Conservation (phyloP, 1,139 yeast species). For the Yamadazyma diddensiae region DNA sequence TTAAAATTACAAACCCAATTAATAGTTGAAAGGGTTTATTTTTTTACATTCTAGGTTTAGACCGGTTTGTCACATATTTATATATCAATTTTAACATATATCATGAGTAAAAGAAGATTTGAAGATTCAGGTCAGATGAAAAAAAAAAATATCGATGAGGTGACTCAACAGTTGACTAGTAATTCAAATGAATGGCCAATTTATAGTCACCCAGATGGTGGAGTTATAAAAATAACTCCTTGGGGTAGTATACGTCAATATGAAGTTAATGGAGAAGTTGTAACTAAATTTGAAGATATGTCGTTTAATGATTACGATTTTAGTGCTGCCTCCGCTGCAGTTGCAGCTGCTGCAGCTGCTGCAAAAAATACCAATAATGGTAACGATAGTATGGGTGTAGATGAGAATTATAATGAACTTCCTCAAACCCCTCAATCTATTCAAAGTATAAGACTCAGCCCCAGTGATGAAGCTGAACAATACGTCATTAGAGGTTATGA, state of each 20-base stretch:
- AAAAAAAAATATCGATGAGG: constrained; percentile 25
- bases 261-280: constrained; percentile 31
- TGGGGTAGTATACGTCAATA: constrained; percentile 50
- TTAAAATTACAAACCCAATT: neutral
- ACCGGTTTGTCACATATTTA: neutral
- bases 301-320: constrained; percentile 35
- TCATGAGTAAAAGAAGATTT: constrained; percentile 25
- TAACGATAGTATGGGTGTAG: constrained; percentile 1
- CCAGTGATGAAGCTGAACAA: constrained; percentile 39
- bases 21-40: no score
- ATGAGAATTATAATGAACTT: constrained; percentile 18
- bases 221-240: constrained; percentile 60
- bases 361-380: constrained; percentile 4
- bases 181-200: constrained; percentile 55
- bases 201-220: constrained; percentile 64
- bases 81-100: constrained; percentile 1
- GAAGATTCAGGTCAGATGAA: constrained; percentile 21
- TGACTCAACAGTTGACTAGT: constrained; percentile 20
- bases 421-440: constrained; percentile 41
- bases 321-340: constrained; percentile 6
- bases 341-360: constrained; percentile 16
- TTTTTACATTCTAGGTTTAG: no score
- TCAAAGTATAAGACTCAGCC: constrained; percentile 25
- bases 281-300: constrained; percentile 43
- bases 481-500: constrained; percentile 42